phyloP scores from a whole-genome alignment of 2,329 filamentous ascomycete genomes.

The Fusarium metavorans region DNA sequence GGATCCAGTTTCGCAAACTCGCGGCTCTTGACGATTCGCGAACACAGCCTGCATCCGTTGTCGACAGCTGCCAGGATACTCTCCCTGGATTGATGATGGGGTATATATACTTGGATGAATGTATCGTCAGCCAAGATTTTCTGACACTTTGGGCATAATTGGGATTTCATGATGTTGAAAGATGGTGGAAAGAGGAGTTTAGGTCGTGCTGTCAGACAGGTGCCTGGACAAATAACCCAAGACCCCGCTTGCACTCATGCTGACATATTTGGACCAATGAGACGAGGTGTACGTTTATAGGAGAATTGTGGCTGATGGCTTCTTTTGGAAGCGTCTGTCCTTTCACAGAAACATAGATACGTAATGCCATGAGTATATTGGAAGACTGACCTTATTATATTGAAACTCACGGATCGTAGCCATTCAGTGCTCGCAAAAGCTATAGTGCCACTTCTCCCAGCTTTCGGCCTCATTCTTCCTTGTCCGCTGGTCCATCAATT shows the following conservation, averaged over 20 bases:
- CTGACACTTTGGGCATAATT: background rate
- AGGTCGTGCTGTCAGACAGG: background rate
- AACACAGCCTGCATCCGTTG: background rate
- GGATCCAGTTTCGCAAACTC: background rate
- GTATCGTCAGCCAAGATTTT: background rate
- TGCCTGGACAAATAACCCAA: no score
- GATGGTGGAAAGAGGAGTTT: background rate
- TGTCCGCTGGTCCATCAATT: conserved; percentile 6
- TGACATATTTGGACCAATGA: background rate
- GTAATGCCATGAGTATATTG: no score
- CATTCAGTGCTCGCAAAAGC: conserved; percentile 6
- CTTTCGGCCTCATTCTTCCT: background rate
- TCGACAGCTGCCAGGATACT: background rate
- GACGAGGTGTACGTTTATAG: background rate
- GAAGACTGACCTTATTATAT: no score
- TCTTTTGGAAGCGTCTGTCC: no score
- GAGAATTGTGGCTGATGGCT: no score
- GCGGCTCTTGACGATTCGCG: background rate
- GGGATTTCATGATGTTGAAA: background rate
- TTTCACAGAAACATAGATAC: no score
- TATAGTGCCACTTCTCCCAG: background rate
- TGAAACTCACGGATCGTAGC: background rate
- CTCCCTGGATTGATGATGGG: background rate
- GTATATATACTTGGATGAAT: background rate
- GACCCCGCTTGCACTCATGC: background rate